Conservation (phyloP, 495 filamentous ascomycete genomes). For the Lophiotrema nucula region DNA sequence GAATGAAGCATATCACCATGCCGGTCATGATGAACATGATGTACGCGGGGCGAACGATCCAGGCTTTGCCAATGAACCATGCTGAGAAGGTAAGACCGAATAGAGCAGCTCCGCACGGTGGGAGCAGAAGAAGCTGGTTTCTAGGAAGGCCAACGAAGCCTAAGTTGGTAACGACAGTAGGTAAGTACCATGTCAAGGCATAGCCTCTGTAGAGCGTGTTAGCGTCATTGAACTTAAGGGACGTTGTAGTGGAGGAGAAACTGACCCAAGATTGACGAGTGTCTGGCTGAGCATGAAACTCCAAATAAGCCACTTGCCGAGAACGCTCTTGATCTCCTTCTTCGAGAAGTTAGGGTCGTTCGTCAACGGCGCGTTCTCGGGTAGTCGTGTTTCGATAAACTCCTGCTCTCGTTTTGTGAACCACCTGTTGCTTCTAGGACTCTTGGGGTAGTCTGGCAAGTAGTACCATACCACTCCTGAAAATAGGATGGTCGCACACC, state of each 20-base stretch:
- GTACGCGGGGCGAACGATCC: slow-evolving; percentile 21
- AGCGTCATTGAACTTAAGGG: not conserved
- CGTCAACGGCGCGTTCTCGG: slow-evolving; percentile 43
- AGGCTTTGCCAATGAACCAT: slow-evolving; percentile 20
- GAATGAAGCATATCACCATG: slow-evolving; percentile 35
- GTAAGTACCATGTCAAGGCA: slow-evolving; percentile 38
- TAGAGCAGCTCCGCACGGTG: slow-evolving; percentile 33
- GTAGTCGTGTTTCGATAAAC: slow-evolving; percentile 45
- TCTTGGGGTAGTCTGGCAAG: slow-evolving; percentile 26
- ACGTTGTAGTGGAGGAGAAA: not conserved
- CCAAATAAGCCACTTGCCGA: slow-evolving; percentile 38
- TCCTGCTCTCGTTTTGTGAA: slow-evolving; percentile 46
- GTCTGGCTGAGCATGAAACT: slow-evolving; percentile 41
- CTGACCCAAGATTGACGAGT: slow-evolving; percentile 36
- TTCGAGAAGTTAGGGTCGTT: slow-evolving; percentile 41
- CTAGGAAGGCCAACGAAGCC: slow-evolving; percentile 39
- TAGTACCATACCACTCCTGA: slow-evolving; percentile 38
- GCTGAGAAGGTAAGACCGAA: slow-evolving; percentile 35
- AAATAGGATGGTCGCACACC: slow-evolving; percentile 43
- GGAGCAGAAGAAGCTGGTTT: slow-evolving; percentile 43
- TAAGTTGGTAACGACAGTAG: slow-evolving; percentile 39
- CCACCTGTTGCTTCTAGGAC: slow-evolving; percentile 25
- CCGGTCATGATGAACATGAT: slow-evolving; percentile 28
- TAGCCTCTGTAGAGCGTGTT: slow-evolving; percentile 24
- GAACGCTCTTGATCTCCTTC: slow-evolving; percentile 40